Base-by-base conservation (phyloP, 371 early-diverging fungal genomes). In the Circinella umbellata region DNA sequence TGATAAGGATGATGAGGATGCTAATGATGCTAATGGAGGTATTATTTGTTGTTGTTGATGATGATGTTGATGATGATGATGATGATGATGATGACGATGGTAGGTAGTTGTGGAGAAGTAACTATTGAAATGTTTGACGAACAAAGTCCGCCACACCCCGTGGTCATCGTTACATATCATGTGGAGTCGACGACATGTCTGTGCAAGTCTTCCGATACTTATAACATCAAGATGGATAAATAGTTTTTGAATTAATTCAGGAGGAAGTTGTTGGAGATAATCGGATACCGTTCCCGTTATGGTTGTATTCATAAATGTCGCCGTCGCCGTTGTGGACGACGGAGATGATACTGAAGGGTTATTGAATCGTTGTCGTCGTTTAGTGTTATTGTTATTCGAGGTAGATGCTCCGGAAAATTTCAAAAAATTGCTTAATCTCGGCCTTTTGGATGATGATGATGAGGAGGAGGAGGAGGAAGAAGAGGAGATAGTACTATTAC, bases 241-340 rank as follows among this genome's bases (percentile, higher is more conserved):
- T 1, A 81, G 65, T 15, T 66, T 66, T 4, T 69, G 77, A 4
- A 81, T 35, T 14, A 81, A 48, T 64, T 81, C 81, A 42, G 59
- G 60, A 15, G 81, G 81, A 15, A 81, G 64, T 4, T 27, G 63
- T 3, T 67, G 63, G 37, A 73, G 63, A 17, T 7, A 54, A 35
- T 57, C 63, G 51, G 49, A 42, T 55, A 51, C 15, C 1, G 37
- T 15, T 47, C 27, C 14, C 15, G 10, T 64, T 6, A 8, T 64
- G 65, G 1, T 14, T 42, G 51, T 51, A 51, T n/a, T 63, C n/a
- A 36, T 9, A 2, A 11, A 42, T 9, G 6, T 49, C 10, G 36
- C 14, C 11, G 34, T 35, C 27, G 35, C 18, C 46, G 34, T 34
- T 47, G 66, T 15, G 6, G 10, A 17, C 37, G 20, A 15, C 18